Evolutionary conservation across 345 rosid species (phyloP), one percentile per base, ranked within the genome.

Genomic region (Luvunga scandens): DNA sequence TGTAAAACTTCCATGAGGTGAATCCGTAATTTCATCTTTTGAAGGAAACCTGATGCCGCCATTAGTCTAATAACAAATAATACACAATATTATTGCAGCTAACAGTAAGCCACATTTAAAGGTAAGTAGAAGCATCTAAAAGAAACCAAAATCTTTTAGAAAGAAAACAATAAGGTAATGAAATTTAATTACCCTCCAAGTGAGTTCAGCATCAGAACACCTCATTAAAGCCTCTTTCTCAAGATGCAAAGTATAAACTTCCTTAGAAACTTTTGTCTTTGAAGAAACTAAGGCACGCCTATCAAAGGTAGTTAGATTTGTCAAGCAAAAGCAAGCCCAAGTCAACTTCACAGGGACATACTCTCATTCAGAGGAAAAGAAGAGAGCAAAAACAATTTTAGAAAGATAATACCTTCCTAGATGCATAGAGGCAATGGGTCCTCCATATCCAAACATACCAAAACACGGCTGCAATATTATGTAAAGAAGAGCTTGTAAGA

Each of bases 391-490:
- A 5, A 38, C 1, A 24, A 13, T 55, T 12, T 34, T 18, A 2
- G 48, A 67, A 45, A 12, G 68, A 25, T 30, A 60, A 24, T 83
- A 88, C 91, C 90, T 84, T 61, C 93, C 93, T 67, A 90, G 72
- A 78, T 88, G 82, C 93, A 90, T 90, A 36, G 89, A 81, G 33
- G 93, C 91, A 63, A 87, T 76, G 59, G 88, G 84, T 36, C 91
- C 93, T 75, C 91, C 93, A 73, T 83, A 87, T 82, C 93, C 93
- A 80, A 88, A 90, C 89, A 88, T 88, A 75, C 91, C 91, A 81
- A 90, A 90, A 70, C 55, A 79, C 3, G 90, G 91, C 90, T 90
- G 89, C 82, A 84, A 28, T 25, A 74, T 61, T 48, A 53, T 4
- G 33, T 9, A 78, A 68, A 84, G 42, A 69, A 68, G 25, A 24